A percentile compares a stretch with the other conserved stretches of the same genome.
phyloP scores from a whole-genome alignment of 441 rosid species.

The Pelargonium cotyledonis region DNA sequence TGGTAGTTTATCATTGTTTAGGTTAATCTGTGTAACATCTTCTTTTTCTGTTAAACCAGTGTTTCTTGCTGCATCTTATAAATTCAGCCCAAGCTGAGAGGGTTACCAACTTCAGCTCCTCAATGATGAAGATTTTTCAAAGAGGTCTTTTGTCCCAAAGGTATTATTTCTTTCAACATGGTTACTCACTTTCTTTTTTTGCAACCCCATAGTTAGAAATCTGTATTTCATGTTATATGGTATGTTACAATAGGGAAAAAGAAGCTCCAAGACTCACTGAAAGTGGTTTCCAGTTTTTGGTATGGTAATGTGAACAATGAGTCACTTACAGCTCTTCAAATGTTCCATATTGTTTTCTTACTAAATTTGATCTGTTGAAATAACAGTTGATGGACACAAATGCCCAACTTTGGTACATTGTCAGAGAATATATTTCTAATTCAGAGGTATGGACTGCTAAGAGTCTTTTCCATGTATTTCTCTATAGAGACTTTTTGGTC shows the following conservation, averaged over 20 bases:
- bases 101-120: conserved; percentile 63
- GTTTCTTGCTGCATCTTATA: conserved; percentile 88
- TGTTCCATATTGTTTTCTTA: conserved; percentile 15
- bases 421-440: conserved; percentile 89
- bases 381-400: conserved; percentile 95
- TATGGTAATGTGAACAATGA: conserved; percentile 32
- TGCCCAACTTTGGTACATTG: conserved; percentile 93
- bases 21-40: conserved; percentile 26
- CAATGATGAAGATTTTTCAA: conserved; percentile 86
- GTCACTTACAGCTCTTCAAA: conserved; percentile 19
- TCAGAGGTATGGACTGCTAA: conserved; percentile 56
- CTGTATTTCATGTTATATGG: conserved; percentile 13
- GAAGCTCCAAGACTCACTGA: conserved; percentile 78
- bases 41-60: conserved; percentile 39
- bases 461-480: conserved; percentile 18
- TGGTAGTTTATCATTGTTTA: conserved; percentile 13
- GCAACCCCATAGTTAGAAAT: conserved; percentile 11
- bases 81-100: conserved; percentile 70
- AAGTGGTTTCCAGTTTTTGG: conserved; percentile 97
- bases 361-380: conserved; percentile 19
- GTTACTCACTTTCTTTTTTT: conserved; percentile 4
- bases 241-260: conserved; percentile 48
- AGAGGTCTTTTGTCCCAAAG: conserved; percentile 80
- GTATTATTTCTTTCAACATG: conserved; percentile 27
- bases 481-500: conserved; percentile 9